A percentile compares a stretch with the other conserved stretches of the same genome.
Evolutionary conservation across 2,329 filamentous ascomycete species (phyloP).

Genomic region (Neocucurbitaria cava): DNA sequence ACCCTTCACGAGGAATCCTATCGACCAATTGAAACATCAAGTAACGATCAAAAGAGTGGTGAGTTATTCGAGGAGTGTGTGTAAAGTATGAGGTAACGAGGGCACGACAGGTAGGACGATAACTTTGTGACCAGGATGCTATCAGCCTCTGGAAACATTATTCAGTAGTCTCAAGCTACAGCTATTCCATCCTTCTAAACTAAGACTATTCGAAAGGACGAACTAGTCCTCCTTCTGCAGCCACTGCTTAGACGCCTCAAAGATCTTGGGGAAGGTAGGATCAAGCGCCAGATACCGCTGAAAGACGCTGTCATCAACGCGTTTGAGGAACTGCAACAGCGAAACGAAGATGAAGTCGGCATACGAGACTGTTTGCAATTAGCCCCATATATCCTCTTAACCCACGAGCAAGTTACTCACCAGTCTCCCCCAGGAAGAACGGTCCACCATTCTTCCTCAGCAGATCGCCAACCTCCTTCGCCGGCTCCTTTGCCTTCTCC

Average conservation of each 20-base stretch:
- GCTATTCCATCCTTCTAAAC: too few species aligned
- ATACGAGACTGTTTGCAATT: slow-evolving; percentile 42
- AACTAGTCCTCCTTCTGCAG: slow-evolving; percentile 47
- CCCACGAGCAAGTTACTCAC: slow-evolving; percentile 40
- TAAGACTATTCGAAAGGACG: neutral
- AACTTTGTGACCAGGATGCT: too few species aligned
- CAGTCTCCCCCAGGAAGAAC: slow-evolving; percentile 65
- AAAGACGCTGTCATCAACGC: slow-evolving; percentile 48
- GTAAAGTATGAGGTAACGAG: too few species aligned
- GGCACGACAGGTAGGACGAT: too few species aligned
- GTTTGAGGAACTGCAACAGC: slow-evolving; percentile 55
- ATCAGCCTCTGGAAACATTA: too few species aligned
- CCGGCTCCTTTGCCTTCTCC: slow-evolving; percentile 50
- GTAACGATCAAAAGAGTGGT: too few species aligned
- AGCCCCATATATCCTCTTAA: neutral
- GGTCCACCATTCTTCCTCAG: slow-evolving; percentile 65
- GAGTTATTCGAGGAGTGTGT: too few species aligned
- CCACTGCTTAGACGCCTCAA: slow-evolving; percentile 51
- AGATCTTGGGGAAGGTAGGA: slow-evolving; percentile 42
- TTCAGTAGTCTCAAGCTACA: too few species aligned
- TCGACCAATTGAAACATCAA: too few species aligned
- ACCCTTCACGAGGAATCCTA: too few species aligned
- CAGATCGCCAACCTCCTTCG: slow-evolving; percentile 50
- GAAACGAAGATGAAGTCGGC: slow-evolving; percentile 62
- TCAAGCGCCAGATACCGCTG: slow-evolving; percentile 51